Base-by-base conservation (phyloP, 2,329 filamentous ascomycete genomes). In the Magnaporthales sp. region DNA sequence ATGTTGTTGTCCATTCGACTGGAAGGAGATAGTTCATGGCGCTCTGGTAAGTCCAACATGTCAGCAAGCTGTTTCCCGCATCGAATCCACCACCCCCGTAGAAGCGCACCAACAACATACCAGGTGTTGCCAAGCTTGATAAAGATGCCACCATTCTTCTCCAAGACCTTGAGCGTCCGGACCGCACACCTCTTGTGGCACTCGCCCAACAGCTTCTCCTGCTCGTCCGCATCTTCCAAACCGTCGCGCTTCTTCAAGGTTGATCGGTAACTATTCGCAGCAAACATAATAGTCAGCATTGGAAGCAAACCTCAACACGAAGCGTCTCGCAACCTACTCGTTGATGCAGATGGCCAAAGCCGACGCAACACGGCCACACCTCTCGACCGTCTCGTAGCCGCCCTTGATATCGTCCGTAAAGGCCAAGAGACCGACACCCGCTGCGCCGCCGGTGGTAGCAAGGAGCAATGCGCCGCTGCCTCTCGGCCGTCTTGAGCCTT, bases 91-190 rank as follows among this genome's bases (percentile, higher is more conserved):
- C 22, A 13, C 1, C 22, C 15, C 8, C 15, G 38, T 54, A 38
- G 27, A 13, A 8, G 67, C 61, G 58, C 63, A 26, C 9, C 26
- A 19, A 4, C 19, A 7, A 69, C 78, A 58, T 81, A 89, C 88
- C 78, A 99, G 78, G 78, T 99, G 95, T 74, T 99, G 95, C 95
- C 95, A 54, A 99, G 81, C 79, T 99, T 99, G 76, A 99, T 98
- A 73, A 98, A 99, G 70, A 99, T 97, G 30, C 94, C 96, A 29
- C 96, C 95, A 77, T 97, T 98, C 82, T 91, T 92, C 82, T 99
- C 95, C 70, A 98, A 80, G 1, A 96, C 93, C 67, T 84, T 85
- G 58, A 98, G 81, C 0, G 95, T 97, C 69, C 95, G 87, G 73
- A 92, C 86, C 31, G 95, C 95, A 79, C 95, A 99, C 77, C 95